Base-by-base conservation (phyloP, 257 asterid species). In the Primulina huaijiensis region DNA sequence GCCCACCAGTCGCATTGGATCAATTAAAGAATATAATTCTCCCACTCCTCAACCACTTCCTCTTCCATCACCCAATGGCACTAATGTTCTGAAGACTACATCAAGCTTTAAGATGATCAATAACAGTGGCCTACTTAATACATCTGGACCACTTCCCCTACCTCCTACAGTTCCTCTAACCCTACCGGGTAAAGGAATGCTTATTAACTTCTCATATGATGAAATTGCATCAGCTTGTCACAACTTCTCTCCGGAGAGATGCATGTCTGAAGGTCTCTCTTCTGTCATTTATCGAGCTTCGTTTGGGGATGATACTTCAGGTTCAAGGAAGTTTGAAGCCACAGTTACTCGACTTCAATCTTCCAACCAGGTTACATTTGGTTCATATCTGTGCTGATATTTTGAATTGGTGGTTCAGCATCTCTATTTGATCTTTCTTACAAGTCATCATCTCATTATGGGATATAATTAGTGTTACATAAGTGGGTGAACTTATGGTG, bases 21-120 rank as follows among this genome's bases (percentile, higher is more conserved):
- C 90, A 1, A 87, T 76, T 79, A 92, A 84, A 74, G 97, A 91
- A 62, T 68, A 82, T 76, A 88, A 72, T 38, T 82, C 92, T 4
- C 88, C 88, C 1, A 86, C 76, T 61, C 97, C 98, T 79, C 98
- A 86, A 65, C 98, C 98, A 12, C 97, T 92, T 77, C 98, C 98
- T 58, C 97, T 92, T 27, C 98, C 98, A 0, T 85, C 96, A 2
- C 90, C 96, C 25, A 84, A 77, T 62, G 80, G 72, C 68, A 74
- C 81, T 37, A 75, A 76, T 37, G 57, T 88, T 61, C 84, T 92
- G 33, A 90, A 82, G 75, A 78, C 87, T 52, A 81, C 85, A 67
- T 61, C 78, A 35, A 92, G 97, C 83, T 92, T 92, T 71, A 90
- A 90, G 76, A 84, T 79, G 71, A 83, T 68, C 7, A 85, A 80